Base-by-base conservation (phyloP, 2,329 filamentous ascomycete genomes). In the Fusarium gaditjirri region DNA sequence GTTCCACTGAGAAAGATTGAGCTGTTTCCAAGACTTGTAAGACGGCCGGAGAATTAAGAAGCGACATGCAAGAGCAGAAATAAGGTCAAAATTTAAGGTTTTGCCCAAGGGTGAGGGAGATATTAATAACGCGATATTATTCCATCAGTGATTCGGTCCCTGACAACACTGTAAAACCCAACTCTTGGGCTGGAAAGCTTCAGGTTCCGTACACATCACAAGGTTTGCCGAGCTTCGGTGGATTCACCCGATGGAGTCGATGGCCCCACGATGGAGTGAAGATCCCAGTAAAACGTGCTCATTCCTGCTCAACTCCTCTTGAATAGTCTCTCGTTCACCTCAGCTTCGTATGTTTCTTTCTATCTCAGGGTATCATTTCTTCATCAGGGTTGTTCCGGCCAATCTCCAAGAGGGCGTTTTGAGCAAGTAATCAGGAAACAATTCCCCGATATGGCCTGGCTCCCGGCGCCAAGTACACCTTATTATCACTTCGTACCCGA, bases 211-310 rank as follows among this genome's bases (percentile, higher is more conserved):
- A 38, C 23, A 61, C 41, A 27, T 29, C 46, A 33, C 41, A 42
- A 62, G 33, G 21, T 61, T 63, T 62, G 59, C 64, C 53, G 68
- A 62, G 64, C 65, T 52, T 43, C 59, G 57, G 49, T 65, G 61
- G 55, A 52, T 39, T 59, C 41, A 21, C 33, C 35, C 31, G 21
- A 39, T 50, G 65, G 44, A 60, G 61, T 47, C 56, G 42, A 35
- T 46, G 59, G 59, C 60, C 62, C 70, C 73, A 65, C 59, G 9
- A n/a, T 41, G n/a, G 21, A 46, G 25, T 39, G 5, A 35, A 58
- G 53, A 75, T 56, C 76, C 74, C 70, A 42, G 72, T 67, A 78
- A 81, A 81, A 81, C 77, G 70, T 81, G 80, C 80, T 81, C 80
- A 81, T 80, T 80, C 59, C 61, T 81, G 80, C 80, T 81, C 80